Percentiles rank a stretch among this genome's conserved stretches.
phyloP scores from a whole-genome alignment of 192 early-diverging fungal species.

The Coemansia sp. region DNA sequence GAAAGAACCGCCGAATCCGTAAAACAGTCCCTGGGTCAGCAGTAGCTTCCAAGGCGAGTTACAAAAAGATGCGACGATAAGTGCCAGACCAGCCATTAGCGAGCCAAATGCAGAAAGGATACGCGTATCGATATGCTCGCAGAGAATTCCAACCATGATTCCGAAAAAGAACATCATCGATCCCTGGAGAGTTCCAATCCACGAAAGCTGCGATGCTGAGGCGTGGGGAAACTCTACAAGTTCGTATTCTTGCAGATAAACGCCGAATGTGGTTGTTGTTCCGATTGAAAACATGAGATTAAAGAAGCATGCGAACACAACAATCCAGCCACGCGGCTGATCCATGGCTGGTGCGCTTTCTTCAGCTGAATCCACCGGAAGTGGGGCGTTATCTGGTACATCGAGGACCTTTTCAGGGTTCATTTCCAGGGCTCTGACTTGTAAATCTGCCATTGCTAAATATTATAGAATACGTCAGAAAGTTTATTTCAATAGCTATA shows the following conservation, averaged over 20 bases:
- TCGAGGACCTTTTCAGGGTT: background rate
- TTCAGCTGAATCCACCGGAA: background rate
- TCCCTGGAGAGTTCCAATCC: conserved; percentile 47
- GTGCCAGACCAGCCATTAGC: conserved; percentile 8
- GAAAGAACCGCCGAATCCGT: conserved; percentile 65
- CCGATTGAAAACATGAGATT: conserved; percentile 37
- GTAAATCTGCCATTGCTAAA: background rate
- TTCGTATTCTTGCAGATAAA: conserved; percentile 35
- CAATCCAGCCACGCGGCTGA: conserved; percentile 26
- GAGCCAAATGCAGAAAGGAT: conserved; percentile 12
- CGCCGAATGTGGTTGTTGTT: conserved; percentile 26
- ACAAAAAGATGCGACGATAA: conserved; percentile 28
- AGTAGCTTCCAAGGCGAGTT: conserved; percentile 60
- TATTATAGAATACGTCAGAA: too few species aligned
- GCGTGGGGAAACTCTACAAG: conserved; percentile 18
- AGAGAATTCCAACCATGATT: conserved; percentile 21
- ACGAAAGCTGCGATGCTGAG: conserved; percentile 22
- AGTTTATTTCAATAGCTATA: too few species aligned
- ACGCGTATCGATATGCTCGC: conserved; percentile 23
- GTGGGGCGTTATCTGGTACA: background rate
- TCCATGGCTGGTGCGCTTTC: conserved; percentile 18
- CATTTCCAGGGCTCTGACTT: background rate
- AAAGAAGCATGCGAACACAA: conserved; percentile 29
- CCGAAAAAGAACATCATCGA: conserved; percentile 33
- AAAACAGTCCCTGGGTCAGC: conserved; percentile 71